Percentiles rank a stretch among this genome's conserved stretches.
Evolutionary conservation across 441 rosid species (phyloP).

Genomic region (Kokia cookei): DNA sequence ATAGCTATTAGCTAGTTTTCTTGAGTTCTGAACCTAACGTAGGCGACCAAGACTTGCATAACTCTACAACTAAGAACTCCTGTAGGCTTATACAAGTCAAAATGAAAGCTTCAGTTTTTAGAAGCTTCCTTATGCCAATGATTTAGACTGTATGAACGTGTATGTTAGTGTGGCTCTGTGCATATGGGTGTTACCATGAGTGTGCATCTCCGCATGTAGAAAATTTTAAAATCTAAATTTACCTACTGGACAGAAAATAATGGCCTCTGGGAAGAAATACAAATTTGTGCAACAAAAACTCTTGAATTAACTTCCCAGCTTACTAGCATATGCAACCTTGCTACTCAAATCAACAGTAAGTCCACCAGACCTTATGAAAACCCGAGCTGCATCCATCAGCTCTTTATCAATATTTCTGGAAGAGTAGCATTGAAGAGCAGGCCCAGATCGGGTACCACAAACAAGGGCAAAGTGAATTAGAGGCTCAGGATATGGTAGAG

Average conservation of each 20-base stretch:
- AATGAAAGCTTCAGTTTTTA: not conserved
- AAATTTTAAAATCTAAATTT: not conserved
- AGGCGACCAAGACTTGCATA: not conserved
- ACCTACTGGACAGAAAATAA: not conserved
- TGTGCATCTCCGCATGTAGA: not conserved
- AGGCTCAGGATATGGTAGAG: conserved; percentile 60
- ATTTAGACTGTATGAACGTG: not conserved
- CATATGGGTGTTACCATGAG: not conserved
- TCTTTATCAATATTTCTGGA: conserved; percentile 74
- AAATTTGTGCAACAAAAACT: not conserved
- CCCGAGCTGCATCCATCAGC: conserved; percentile 60
- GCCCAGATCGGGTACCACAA: conserved; percentile 76
- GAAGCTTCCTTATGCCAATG: not conserved
- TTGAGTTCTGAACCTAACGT: not conserved
- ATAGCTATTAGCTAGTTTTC: not conserved
- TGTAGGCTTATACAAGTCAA: not conserved
- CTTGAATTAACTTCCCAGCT: conserved; percentile 45
- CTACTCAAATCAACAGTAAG: conserved; percentile 43
- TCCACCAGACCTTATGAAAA: conserved; percentile 68
- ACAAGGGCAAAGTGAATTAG: conserved; percentile 69
- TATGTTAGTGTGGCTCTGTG: not conserved
- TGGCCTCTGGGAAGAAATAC: not conserved
- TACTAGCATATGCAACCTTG: conserved; percentile 48
- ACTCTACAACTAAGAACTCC: not conserved
- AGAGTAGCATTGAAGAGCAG: conserved; percentile 66